phyloP scores from a whole-genome alignment of 805 yeast species.

The Metschnikowia proteae region DNA sequence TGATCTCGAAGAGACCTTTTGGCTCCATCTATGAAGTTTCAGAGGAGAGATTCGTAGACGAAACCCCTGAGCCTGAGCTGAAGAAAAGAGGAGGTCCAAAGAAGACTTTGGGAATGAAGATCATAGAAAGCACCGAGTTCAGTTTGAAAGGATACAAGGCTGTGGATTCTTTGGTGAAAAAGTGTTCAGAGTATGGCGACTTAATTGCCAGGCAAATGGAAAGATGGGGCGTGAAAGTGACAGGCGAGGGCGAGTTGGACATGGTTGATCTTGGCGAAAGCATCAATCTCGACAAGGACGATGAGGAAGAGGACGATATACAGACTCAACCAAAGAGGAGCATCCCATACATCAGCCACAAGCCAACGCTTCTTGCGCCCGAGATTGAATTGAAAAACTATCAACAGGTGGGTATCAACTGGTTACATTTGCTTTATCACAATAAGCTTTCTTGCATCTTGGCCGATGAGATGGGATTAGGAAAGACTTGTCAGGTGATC shows the following conservation, averaged over 20 bases:
- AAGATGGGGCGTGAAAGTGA: conserved; percentile 83
- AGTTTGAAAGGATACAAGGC: conserved; percentile 88
- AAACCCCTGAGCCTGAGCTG: conserved; percentile 27
- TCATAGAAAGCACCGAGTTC: conserved; percentile 64
- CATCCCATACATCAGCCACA: conserved; percentile 53
- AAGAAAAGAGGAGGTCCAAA: conserved; percentile 30
- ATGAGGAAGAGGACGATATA: conserved; percentile 34
- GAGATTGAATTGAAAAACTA: conserved; percentile 75
- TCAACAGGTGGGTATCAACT: conserved; percentile 95
- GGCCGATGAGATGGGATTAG: conserved; percentile 99
- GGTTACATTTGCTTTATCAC: conserved; percentile 79
- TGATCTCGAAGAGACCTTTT: conserved; percentile 73
- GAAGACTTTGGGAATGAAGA: conserved; percentile 63
- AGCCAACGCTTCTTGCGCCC: conserved; percentile 64
- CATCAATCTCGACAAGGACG: conserved; percentile 10
- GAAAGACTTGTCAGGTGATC: conserved; percentile 95
- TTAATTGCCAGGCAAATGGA: conserved; percentile 67
- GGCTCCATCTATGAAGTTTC: conserved; percentile 54
- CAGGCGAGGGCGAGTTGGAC: conserved; percentile 67
- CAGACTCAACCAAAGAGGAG: conserved; percentile 23
- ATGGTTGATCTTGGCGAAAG: conserved; percentile 43
- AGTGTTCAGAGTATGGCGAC: conserved; percentile 76
- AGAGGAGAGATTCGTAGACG: conserved; percentile 46
- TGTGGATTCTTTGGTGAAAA: conserved; percentile 83
- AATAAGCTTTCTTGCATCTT: conserved; percentile 83